Base-by-base conservation (phyloP, 2,329 filamentous ascomycete genomes). In the Cladobotryum mycophilum region DNA sequence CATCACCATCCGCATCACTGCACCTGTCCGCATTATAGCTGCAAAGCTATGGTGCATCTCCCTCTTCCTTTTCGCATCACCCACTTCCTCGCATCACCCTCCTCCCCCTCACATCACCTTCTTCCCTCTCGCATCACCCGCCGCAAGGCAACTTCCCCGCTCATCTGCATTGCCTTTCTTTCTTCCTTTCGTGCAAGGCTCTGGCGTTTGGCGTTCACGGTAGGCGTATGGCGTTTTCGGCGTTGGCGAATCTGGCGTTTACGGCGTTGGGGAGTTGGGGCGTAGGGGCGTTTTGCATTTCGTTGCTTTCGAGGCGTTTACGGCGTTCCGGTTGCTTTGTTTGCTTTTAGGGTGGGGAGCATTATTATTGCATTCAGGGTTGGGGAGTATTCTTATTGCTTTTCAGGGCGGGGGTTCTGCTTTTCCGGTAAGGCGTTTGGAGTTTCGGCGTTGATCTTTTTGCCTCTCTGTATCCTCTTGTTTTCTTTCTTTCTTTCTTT, bases 381-480 rank as follows among this genome's bases (percentile, higher is more conserved):
- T n/a, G 36, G 36, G 36, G 36, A 17, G 4, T 30, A 30, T 30
- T 30, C 25, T 30, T 30, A 30, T 17, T 38, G 11, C 36, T 38
- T 38, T 38, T 41, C 38, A 41, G 15, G 38, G 38, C n/a, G 38
- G 38, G 15, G 15, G 38, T 25, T 25, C 17, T 44, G 37, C n/a
- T 18, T 35, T 54, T 3, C 5, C 48, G 41, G 40, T 48, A 42
- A 47, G 44, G 48, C 40, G 49, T 52, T 37, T 17, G 43, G 40
- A 35, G 41, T 52, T 45, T 7, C 13, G 36, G 15, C 12, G 22
- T 49, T 36, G 15, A n/a, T 36, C 33, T 37, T 25, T 25, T 43
- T 41, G 25, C 25, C 37, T 50, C 35, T 38, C 35, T 49, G 38
- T 41, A 41, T 41, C 38, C 38, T 30, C 25, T 17, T 41, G n/a